Percentiles rank a stretch among this genome's conserved stretches.
These are phyloP conservation scores for Pythium coloratum DNA, from an alignment of 352 stramenopile genomes.

Conservation along the genomic window DNA sequence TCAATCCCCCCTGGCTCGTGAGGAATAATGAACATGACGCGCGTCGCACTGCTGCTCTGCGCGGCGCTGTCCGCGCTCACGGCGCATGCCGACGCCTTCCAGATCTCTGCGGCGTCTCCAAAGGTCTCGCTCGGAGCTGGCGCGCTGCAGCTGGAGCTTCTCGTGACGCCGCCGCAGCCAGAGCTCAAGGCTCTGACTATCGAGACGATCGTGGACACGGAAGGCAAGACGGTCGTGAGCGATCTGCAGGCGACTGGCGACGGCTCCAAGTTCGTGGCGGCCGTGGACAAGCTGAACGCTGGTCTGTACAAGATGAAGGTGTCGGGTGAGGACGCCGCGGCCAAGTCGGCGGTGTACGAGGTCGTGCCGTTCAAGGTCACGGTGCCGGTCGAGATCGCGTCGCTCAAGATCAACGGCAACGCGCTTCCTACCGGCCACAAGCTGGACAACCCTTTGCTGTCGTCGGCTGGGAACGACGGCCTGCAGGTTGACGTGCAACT, in stretches of 20 bases:
- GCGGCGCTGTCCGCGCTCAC: conserved; percentile 20
- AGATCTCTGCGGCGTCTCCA: conserved; percentile 42
- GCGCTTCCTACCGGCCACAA: conserved; percentile 52
- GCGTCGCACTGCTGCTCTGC: conserved; percentile 27
- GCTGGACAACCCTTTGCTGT: conserved; percentile 53
- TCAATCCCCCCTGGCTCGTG: neutral
- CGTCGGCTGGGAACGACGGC: conserved; percentile 52
- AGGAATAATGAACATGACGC: conserved; percentile 20
- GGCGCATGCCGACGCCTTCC: conserved; percentile 24
- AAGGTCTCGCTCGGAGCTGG: conserved; percentile 47
- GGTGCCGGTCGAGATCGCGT: conserved; percentile 57
- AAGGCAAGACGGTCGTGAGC: conserved; percentile 50
- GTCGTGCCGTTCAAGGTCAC: conserved; percentile 81
- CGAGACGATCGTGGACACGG: conserved; percentile 72
- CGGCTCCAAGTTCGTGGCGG: conserved; percentile 56
- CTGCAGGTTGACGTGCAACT: conserved; percentile 63
- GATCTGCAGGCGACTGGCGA: conserved; percentile 66
- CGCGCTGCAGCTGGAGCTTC: conserved; percentile 50
- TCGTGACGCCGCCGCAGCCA: conserved; percentile 54
- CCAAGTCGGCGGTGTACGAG: conserved; percentile 49
- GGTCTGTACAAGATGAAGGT: conserved; percentile 87
- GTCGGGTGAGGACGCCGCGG: conserved; percentile 37
- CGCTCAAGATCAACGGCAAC: conserved; percentile 54
- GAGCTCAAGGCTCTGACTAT: conserved; percentile 58
- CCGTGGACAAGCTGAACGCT: conserved; percentile 42